Percentiles rank a stretch among this genome's conserved stretches.
Conservation (phyloP, 2,329 filamentous ascomycete genomes). For the Ceratocystis alfenasii region DNA sequence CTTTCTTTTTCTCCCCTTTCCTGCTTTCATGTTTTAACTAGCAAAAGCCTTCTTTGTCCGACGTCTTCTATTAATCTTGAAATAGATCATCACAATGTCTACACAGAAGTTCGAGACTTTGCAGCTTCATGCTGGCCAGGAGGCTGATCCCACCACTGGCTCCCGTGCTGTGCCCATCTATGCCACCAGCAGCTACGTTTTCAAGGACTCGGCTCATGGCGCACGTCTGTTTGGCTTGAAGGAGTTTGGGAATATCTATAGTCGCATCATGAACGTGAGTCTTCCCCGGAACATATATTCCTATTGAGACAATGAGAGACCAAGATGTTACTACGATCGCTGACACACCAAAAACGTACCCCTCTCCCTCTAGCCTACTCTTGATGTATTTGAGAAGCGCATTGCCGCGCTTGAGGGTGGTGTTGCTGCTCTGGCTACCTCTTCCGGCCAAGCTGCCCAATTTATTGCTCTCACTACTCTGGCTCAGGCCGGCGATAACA, state of each 20-base stretch:
- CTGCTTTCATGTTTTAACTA: background rate
- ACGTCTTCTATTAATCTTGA: slow-evolving; percentile 23
- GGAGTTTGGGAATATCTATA: slow-evolving; percentile 96
- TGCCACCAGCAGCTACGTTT: slow-evolving; percentile 82
- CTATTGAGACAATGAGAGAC: background rate
- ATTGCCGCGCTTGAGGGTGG: slow-evolving; percentile 93
- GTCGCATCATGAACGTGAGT: slow-evolving; percentile 76
- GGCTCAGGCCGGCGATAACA: slow-evolving; percentile 84
- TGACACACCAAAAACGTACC: background rate
- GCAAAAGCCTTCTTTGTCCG: slow-evolving; percentile 3
- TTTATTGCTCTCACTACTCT: slow-evolving; percentile 81
- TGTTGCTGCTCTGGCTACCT: slow-evolving; percentile 68
- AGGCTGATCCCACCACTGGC: slow-evolving; percentile 69
- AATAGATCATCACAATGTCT: slow-evolving; percentile 27
- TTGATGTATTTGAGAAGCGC: slow-evolving; percentile 92
- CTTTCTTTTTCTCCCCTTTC: background rate
- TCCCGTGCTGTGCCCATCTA: slow-evolving; percentile 92
- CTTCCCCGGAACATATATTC: background rate
- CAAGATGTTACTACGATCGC: background rate
- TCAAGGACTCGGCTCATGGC: slow-evolving; percentile 93
- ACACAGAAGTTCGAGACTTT: slow-evolving; percentile 67
- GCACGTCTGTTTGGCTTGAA: slow-evolving; percentile 93
- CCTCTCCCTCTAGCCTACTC: slow-evolving; percentile 54
- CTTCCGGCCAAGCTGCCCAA: slow-evolving; percentile 82
- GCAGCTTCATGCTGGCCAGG: slow-evolving; percentile 74